Evolutionary conservation across 345 rosid species (phyloP), one percentile per base, ranked within the genome.

Genomic region (Acer yangbiense): DNA sequence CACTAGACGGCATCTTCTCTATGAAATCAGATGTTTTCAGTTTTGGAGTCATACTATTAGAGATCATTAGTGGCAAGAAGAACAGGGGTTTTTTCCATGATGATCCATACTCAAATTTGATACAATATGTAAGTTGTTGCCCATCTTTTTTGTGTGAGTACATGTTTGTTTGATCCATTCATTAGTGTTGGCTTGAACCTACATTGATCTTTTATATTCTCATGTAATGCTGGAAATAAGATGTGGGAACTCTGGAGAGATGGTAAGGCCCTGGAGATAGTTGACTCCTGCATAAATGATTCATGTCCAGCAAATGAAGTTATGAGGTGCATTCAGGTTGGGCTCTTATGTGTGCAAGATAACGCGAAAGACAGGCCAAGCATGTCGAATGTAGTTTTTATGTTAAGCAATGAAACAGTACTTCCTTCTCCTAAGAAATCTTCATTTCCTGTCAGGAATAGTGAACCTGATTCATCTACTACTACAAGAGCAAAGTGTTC

Each of bases 181-280:
- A 52, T 8, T 9, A 58, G n/a, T 10, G 3, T 20, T 58, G 18
- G 14, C 1, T 0, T 16, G 20, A 20, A 20, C 6, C n/a, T 58
- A 14, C 57, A 13, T 14, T 52, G 13, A 7, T 21, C 16, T 3
- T 57, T 60, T n/a, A n/a, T 52, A 18, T 60, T 18, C 14, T 18
- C 8, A 18, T 18, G 17, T 52, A 14, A 2, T 0, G 6, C 0
- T 16, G 9, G 16, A 21, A 18, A 60, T 57, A 67, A 78, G 80
- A 70, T 58, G 9, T 78, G 76, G 76, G 44, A 62, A 54, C 69
- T 62, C 5, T 78, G 58, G 80, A 78, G 62, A 29, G 10, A 78
- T 27, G 80, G 41, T 23, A 71, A 16, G 52, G 39, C 65, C 48
- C 7, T 62, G 55, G 69, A 71, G 12, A 25, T 78, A 27, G 63